Evolutionary conservation across 2,329 filamentous ascomycete species (phyloP).

Genomic region (Fusarium penzigii): DNA sequence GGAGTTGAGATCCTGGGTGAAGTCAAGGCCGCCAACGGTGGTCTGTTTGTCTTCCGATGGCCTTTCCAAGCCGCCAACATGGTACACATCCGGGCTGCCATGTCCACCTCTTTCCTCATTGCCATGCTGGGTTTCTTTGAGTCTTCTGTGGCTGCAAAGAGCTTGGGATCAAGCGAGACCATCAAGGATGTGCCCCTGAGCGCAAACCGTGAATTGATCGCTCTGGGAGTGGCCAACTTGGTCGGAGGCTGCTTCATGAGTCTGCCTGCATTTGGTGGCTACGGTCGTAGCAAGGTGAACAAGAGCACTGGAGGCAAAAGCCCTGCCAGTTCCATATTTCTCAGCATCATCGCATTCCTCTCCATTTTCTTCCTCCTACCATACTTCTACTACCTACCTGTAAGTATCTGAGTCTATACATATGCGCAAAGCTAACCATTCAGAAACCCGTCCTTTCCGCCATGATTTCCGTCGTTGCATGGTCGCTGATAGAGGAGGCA

Average conservation of each 20-base stretch:
- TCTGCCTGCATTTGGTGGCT: slow-evolving; percentile 91
- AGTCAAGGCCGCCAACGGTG: slow-evolving; percentile 72
- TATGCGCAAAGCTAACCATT: slow-evolving; percentile 4
- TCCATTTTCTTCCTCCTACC: slow-evolving; percentile 82
- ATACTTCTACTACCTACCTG: slow-evolving; percentile 94
- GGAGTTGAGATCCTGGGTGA: slow-evolving; percentile 84
- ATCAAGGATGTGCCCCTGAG: slow-evolving; percentile 82
- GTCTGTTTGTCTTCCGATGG: slow-evolving; percentile 78
- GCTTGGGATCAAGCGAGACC: slow-evolving; percentile 68
- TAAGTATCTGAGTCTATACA: slow-evolving; percentile 46
- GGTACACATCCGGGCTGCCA: slow-evolving; percentile 78
- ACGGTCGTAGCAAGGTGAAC: slow-evolving; percentile 95
- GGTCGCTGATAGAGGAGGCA: slow-evolving; percentile 91
- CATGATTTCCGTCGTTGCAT: slow-evolving; percentile 95
- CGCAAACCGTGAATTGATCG: slow-evolving; percentile 90
- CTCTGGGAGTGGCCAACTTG: slow-evolving; percentile 88
- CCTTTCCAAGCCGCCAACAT: slow-evolving; percentile 78
- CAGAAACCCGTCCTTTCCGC: slow-evolving; percentile 91
- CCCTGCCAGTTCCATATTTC: slow-evolving; percentile 87
- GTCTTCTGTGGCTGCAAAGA: slow-evolving; percentile 93
- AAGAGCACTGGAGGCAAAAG: slow-evolving; percentile 87
- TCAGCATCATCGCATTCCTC: slow-evolving; percentile 79
- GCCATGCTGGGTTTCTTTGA: slow-evolving; percentile 98
- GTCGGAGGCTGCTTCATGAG: slow-evolving; percentile 89
- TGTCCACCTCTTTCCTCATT: slow-evolving; percentile 91